Evolutionary conservation across 768 basidiomycete species (phyloP).

Genomic region (Lentinula sp.): DNA sequence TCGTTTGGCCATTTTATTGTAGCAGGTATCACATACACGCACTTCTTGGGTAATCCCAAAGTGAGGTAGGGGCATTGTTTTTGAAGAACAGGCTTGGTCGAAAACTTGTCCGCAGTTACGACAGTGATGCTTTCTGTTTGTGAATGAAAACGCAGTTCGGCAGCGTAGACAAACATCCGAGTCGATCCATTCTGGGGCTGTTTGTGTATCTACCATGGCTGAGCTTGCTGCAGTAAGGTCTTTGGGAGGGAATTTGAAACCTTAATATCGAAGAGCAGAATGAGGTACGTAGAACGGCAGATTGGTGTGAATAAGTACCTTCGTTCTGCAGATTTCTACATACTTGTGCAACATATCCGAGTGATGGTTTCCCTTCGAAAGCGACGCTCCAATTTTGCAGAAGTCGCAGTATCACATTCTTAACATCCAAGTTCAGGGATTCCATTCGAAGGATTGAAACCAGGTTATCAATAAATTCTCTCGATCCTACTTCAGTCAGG

Average conservation of each 20-base stretch:
- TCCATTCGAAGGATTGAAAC: conserved; percentile 83
- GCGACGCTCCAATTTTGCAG: conserved; percentile 95
- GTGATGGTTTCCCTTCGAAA: conserved; percentile 72
- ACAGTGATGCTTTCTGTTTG: conserved; percentile 97
- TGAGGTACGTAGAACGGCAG: neutral
- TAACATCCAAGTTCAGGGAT: conserved; percentile 74
- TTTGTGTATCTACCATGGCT: conserved; percentile 86
- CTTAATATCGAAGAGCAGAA: conserved; percentile 27
- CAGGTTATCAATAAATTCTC: conserved; percentile 92
- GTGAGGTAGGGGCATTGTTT: conserved; percentile 79
- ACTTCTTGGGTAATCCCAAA: conserved; percentile 92
- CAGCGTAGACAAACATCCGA: conserved; percentile 93
- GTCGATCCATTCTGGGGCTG: conserved; percentile 96
- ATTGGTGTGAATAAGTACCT: conserved; percentile 39
- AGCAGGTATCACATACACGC: conserved; percentile 89
- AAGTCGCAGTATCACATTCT: conserved; percentile 65
- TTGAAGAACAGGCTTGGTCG: conserved; percentile 88
- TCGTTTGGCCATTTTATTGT: conserved; percentile 68
- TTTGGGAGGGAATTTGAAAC: conserved; percentile 81
- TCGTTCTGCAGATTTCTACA: conserved; percentile 73
- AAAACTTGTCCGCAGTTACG: conserved; percentile 97
- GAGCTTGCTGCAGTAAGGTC: conserved; percentile 64
- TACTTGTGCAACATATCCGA: conserved; percentile 72
- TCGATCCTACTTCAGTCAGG: conserved; percentile 72
- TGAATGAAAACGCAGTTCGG: conserved; percentile 85